Base-by-base conservation (phyloP, 805 yeast species). In the Hanseniaspora valbyensis region DNA sequence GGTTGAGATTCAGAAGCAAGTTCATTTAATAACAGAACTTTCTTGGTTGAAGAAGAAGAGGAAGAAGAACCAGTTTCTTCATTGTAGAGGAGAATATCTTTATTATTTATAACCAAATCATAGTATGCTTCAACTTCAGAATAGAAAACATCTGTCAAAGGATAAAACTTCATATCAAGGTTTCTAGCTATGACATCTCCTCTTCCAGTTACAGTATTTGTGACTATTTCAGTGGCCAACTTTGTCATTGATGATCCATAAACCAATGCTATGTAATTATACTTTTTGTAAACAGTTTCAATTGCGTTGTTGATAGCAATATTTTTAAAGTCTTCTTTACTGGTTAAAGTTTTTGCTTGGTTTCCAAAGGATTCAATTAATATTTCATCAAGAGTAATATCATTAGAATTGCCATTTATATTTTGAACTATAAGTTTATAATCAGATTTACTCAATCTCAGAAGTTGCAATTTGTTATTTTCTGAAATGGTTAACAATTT, bases 161-260 rank as follows among this genome's bases (percentile, higher is more conserved):
- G 96, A 59, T 75, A 83, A 3, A 83, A 58, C 9, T 78, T 68
- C 55, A 76, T 78, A 7, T 80, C 67, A 22, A 82, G 60, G 10
- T 70, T 63, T 4, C 66, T 60, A 24, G 84, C 74, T 6, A 89
- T 73, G 30, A 72, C 72, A 1, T 82, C 71, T 0, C 96, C 97
- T 54, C 95, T 73, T 12, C 97, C 97, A 58, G 81, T 84, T 4
- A 87, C 88, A 0, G 95, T 81, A 50, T 84, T 65, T 0, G 94
- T 72, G 30, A 90, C 69, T n/a, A 84, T 78, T 54, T 80, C 79
- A 58, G 82, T 86, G 1, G 96, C 95, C 22, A 89, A 61, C 38
- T 80, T 72, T 0, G 95, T 83, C 94, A 86, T 84, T 25, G 83
- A 78, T 59, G 81, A 84, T 1, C 90, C 86, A 68, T 78, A 77